Conservation (phyloP, 1,284 basidiomycete species). For the Ganoderma leucocontextum region DNA sequence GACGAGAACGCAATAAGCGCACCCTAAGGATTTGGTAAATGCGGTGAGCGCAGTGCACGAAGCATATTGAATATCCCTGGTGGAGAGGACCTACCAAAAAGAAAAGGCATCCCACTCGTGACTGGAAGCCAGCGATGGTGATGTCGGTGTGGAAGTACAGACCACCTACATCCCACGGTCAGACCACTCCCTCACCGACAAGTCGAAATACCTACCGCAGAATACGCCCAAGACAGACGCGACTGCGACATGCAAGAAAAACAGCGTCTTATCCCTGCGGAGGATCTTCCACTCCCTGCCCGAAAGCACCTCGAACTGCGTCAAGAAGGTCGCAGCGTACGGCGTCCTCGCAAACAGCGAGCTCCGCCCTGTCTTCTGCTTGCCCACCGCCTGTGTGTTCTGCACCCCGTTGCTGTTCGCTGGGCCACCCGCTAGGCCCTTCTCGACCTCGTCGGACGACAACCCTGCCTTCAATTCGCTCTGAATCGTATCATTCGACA, state of each 20-base stretch:
- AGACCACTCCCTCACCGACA: neutral
- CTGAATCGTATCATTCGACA: conserved; percentile 13
- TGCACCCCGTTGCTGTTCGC: neutral
- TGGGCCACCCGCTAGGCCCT: conserved; percentile 16
- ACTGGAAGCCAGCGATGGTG: conserved; percentile 92
- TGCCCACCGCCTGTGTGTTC: neutral
- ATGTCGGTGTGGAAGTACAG: conserved; percentile 82
- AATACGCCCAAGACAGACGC: conserved; percentile 82
- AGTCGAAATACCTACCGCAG: conserved; percentile 57
- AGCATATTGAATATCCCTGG: neutral
- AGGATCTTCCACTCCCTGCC: conserved; percentile 87
- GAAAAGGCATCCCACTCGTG: conserved; percentile 88
- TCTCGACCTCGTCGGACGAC: conserved; percentile 29
- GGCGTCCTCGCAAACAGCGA: conserved; percentile 27
- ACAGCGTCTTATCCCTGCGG: conserved; percentile 81
- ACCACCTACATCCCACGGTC: conserved; percentile 59
- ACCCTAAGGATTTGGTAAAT: conserved; percentile 54
- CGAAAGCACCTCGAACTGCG: conserved; percentile 82
- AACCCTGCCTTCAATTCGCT: conserved; percentile 15
- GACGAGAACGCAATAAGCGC: conserved; percentile 89
- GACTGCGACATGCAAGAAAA: conserved; percentile 79
- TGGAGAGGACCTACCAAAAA: conserved; percentile 73
- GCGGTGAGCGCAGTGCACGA: conserved; percentile 5
- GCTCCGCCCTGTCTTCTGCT: conserved; percentile 16
- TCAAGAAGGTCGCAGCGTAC: conserved; percentile 84